Percentiles rank a stretch among this genome's conserved stretches.
These are phyloP conservation scores for Mycena haematopus DNA, from an alignment of 768 basidiomycete genomes.

Conservation along the genomic window DNA sequence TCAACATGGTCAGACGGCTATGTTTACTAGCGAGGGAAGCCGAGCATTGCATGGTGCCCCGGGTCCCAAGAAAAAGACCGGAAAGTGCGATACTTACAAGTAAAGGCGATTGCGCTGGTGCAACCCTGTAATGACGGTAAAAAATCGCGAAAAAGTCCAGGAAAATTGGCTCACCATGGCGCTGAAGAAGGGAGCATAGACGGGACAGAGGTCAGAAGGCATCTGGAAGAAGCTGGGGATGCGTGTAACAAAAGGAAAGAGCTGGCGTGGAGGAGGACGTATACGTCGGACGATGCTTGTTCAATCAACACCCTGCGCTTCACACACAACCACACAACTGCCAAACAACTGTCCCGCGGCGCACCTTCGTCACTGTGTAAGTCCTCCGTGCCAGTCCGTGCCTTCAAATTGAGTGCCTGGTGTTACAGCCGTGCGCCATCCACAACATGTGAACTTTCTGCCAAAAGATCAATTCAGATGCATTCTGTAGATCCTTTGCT, in stretches of 20 bases:
- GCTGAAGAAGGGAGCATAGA: conserved; percentile 98
- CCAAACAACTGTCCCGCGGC: no score
- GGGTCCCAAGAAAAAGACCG: neutral
- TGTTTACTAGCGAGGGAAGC: neutral
- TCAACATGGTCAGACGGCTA: conserved; percentile 9
- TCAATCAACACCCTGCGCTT: no score
- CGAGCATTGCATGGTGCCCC: neutral
- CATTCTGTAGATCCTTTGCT: neutral
- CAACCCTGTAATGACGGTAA: conserved; percentile 68
- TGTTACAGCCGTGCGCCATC: neutral
- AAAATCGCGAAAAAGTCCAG: neutral
- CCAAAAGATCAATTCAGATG: conserved; percentile 4
- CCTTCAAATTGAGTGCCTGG: no score
- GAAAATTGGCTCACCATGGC: conserved; percentile 73
- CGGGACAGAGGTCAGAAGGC: conserved; percentile 76
- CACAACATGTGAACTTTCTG: neutral
- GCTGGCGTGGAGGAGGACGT: neutral
- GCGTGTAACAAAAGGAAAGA: neutral
- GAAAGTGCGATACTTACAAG: conserved; percentile 64
- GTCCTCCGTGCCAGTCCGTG: no score
- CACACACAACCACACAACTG: no score
- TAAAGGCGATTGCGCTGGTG: conserved; percentile 96
- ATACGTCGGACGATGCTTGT: neutral
- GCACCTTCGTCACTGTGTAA: no score
- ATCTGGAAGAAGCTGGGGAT: neutral